Evolutionary conservation across 129 eudicot species (phyloP), one percentile per base, ranked within the genome.

Genomic region (Ambrosia artemisiifolia): DNA sequence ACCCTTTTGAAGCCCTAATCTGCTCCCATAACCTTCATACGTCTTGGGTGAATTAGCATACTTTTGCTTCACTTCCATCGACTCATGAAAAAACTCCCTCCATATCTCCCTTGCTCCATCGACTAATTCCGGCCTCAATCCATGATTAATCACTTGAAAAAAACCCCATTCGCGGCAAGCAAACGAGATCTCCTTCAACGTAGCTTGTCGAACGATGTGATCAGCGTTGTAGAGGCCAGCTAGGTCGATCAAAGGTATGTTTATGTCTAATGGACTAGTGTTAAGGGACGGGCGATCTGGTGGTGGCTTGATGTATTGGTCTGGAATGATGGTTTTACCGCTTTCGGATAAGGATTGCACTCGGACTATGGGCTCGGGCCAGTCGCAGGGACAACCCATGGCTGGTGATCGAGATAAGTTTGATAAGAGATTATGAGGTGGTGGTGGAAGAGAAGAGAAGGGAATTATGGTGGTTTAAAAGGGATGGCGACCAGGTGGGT

Each of bases 301-400:
- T 10, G 47, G 80, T 0, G 95, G 98, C 72, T 89, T 92, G 65
- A 92, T 71, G 70, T 88, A 92, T 7, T 79, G 76, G 43, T 67
- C 73, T 5, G 98, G 98, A 9, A 89, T 85, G 7, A 68, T 4
- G 36, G 49, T 38, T 2, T 69, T 24, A 5, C 85, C 80, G 5
- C 56, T 64, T 10, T 88, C 92, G 7, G 96, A 86, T 35, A 91
- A 64, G 7, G 91, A 82, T 42, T 91, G 96, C 65, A 91, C 97
- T 0, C 89, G 83, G 47, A 86, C 70, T 11, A 91, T 85, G 3
- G 96, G 97, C 75, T 88, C 97, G 2, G 97, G 97, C 97, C 97
- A 91, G 9, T 84, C 90, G 44, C 69, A 56, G 5, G 65, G 72
- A 71, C 81, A 71, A 40, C 65, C 83, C 84, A 83, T 90, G 76